Evolutionary conservation across 192 early-diverging fungal genomes (phyloP).

Genomic region (Coemansia sp.): DNA sequence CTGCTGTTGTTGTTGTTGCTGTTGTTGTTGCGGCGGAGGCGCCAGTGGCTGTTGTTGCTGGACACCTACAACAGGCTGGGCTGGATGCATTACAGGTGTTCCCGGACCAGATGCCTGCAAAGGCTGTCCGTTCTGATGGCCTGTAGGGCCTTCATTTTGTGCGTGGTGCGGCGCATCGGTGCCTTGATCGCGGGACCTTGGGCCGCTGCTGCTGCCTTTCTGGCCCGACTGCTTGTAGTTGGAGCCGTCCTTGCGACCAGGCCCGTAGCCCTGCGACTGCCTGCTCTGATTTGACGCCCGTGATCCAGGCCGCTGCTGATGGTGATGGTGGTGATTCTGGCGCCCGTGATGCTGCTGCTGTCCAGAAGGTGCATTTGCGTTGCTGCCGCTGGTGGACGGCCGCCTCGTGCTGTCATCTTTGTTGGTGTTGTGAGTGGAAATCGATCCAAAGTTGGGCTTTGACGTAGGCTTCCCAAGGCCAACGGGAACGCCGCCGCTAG

Average conservation of each 20-base stretch:
- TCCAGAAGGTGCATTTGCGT: neutral
- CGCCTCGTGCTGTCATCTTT: conserved; percentile 17
- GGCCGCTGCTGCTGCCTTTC: conserved; percentile 32
- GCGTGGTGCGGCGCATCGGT: conserved; percentile 11
- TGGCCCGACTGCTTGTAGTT: conserved; percentile 35
- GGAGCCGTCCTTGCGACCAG: conserved; percentile 28
- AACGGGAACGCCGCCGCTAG: conserved; percentile 50
- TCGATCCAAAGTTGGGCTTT: conserved; percentile 55
- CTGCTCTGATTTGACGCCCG: conserved; percentile 45
- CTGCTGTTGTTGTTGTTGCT: conserved; percentile 19
- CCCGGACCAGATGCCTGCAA: conserved; percentile 25
- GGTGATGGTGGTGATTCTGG: conserved; percentile 25
- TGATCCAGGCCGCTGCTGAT: conserved; percentile 45
- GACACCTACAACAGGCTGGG: neutral
- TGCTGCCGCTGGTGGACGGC: conserved; percentile 12
- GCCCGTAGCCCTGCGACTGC: conserved; percentile 35
- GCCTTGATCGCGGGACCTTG: conserved; percentile 32
- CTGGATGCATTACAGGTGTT: conserved; percentile 11
- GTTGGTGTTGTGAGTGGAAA: conserved; percentile 16
- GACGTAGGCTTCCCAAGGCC: conserved; percentile 34
- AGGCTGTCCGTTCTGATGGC: conserved; percentile 18
- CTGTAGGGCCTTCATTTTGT: conserved; percentile 5
- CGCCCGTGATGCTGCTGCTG: conserved; percentile 23
- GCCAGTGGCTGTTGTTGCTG: neutral
- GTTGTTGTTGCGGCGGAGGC: conserved; percentile 10